Percentiles rank a stretch among this genome's conserved stretches.
phyloP scores from a whole-genome alignment of 495 filamentous ascomycete genomes.

The Penicillium chermesinum region DNA sequence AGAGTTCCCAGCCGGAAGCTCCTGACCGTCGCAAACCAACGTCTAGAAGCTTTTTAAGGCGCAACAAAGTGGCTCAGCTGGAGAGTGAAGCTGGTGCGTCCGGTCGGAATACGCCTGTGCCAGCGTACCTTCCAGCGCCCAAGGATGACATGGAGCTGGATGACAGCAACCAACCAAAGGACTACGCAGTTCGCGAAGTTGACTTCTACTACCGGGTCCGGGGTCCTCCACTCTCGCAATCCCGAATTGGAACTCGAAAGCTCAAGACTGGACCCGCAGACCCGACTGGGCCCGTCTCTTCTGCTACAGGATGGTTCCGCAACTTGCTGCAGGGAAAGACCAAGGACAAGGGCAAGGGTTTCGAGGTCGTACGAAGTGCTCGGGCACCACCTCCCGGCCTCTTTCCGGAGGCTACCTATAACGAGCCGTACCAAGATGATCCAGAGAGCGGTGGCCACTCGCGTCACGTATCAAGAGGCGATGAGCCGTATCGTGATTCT shows the following conservation, averaged over 20 bases:
- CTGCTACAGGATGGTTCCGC: slow-evolving; percentile 84
- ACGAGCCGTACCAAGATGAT: slow-evolving; percentile 55
- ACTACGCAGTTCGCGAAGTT: slow-evolving; percentile 88
- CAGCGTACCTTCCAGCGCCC: slow-evolving; percentile 45
- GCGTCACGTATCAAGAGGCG: slow-evolving; percentile 26
- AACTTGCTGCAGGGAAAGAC: slow-evolving; percentile 72
- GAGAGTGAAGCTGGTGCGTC: slow-evolving; percentile 46
- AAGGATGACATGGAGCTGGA: slow-evolving; percentile 54
- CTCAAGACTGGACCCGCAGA: slow-evolving; percentile 92
- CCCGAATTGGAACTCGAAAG: slow-evolving; percentile 61
- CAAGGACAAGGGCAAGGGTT: slow-evolving; percentile 88
- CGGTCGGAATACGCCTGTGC: slow-evolving; percentile 47
- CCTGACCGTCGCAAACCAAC: slow-evolving; percentile 33
- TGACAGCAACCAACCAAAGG: slow-evolving; percentile 52
- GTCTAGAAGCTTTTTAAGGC: slow-evolving; percentile 39
- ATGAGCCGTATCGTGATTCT: slow-evolving; percentile 43
- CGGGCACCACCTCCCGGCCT: slow-evolving; percentile 51
- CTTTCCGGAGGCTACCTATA: slow-evolving; percentile 41
- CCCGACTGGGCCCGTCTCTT: slow-evolving; percentile 82
- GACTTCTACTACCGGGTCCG: slow-evolving; percentile 94
- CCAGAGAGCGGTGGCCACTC: slow-evolving; percentile 39
- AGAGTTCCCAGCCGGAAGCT: slow-evolving; percentile 47
- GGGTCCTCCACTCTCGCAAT: slow-evolving; percentile 77
- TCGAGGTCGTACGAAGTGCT: slow-evolving; percentile 88
- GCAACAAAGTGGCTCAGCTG: slow-evolving; percentile 30